A percentile compares a stretch with the other conserved stretches of the same genome.
phyloP scores from a whole-genome alignment of 202 grass and related monocot genomes.

The Thinopyrum obtusiflorum region DNA sequence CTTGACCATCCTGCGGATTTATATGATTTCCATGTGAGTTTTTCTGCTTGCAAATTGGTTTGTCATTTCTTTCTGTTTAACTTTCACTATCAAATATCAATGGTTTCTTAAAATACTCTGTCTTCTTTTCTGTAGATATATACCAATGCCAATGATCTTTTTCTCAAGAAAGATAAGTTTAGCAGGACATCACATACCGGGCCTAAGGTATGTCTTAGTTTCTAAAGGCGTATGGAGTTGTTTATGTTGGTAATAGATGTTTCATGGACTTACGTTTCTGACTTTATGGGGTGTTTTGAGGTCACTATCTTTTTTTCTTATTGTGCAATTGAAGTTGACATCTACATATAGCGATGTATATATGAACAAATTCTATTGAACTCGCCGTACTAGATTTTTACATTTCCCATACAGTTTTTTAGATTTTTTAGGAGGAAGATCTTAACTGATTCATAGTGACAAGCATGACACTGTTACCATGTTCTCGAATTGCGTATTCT shows the following conservation, averaged over 20 bases:
- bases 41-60: neutral
- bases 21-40: slow-evolving; percentile 78
- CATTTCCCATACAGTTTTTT: neutral
- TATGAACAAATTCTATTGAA: neutral
- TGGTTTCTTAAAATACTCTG: neutral
- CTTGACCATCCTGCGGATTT: slow-evolving; percentile 86
- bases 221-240: neutral
- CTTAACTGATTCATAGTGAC: neutral
- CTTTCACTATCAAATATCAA: neutral
- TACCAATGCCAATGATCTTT: slow-evolving; percentile 29
- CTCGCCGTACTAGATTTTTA: neutral
- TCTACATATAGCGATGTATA: neutral
- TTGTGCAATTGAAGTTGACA: neutral
- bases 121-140: slow-evolving; percentile 41
- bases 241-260: slow-evolving; percentile 6
- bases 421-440: neutral
- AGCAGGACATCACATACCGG: slow-evolving; percentile 37
- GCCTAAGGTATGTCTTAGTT: slow-evolving; percentile 47
- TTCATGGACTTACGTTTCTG: neutral
- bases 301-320: neutral
- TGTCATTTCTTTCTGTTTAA: neutral
- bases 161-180: slow-evolving; percentile 46
- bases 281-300: neutral
- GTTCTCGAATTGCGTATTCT: neutral
- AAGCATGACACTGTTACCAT: neutral